Evolutionary conservation across 2,329 filamentous ascomycete genomes (phyloP).

Genomic region (Grosmannia penicillata): DNA sequence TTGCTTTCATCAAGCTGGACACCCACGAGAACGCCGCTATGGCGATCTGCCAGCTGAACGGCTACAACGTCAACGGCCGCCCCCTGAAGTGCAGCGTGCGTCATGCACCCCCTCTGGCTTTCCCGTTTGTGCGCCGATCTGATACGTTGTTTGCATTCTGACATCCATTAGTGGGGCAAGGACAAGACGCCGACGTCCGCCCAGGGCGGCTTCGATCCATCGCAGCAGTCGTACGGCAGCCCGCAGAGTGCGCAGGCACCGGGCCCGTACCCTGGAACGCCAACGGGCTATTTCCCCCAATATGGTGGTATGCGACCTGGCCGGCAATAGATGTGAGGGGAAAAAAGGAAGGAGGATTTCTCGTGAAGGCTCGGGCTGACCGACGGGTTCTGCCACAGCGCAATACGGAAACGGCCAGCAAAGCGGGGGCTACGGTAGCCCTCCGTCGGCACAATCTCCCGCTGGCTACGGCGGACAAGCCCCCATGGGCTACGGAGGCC

Average conservation of each 20-base stretch:
- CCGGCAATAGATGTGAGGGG: slow-evolving; percentile 45
- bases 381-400: slow-evolving; percentile 1
- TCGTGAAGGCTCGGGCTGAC: background rate
- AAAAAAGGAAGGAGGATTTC: slow-evolving; percentile 26
- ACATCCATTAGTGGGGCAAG: slow-evolving; percentile 87
- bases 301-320: slow-evolving; percentile 53
- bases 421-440: slow-evolving; percentile 44
- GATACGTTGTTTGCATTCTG: background rate
- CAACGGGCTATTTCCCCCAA: slow-evolving; percentile 79
- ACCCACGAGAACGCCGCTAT: slow-evolving; percentile 95
- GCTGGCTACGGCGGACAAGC: slow-evolving; percentile 50
- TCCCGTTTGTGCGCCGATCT: background rate
- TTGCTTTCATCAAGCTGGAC: slow-evolving; percentile 99
- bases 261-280: slow-evolving; percentile 57
- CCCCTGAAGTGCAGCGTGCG: slow-evolving; percentile 97
- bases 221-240: slow-evolving; percentile 46
- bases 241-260: slow-evolving; percentile 61
- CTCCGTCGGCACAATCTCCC: slow-evolving; percentile 42
- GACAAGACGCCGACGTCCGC: slow-evolving; percentile 86
- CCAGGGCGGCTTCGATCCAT: slow-evolving; percentile 65
- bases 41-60: slow-evolving; percentile 95
- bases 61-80: slow-evolving; percentile 93
- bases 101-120: slow-evolving; percentile 14
- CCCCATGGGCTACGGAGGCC: slow-evolving; percentile 57
- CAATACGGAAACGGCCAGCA: slow-evolving; percentile 41